These are phyloP conservation scores for Eremomyces bilateralis DNA, from an alignment of 495 filamentous ascomycete species.

Conservation along the genomic window DNA sequence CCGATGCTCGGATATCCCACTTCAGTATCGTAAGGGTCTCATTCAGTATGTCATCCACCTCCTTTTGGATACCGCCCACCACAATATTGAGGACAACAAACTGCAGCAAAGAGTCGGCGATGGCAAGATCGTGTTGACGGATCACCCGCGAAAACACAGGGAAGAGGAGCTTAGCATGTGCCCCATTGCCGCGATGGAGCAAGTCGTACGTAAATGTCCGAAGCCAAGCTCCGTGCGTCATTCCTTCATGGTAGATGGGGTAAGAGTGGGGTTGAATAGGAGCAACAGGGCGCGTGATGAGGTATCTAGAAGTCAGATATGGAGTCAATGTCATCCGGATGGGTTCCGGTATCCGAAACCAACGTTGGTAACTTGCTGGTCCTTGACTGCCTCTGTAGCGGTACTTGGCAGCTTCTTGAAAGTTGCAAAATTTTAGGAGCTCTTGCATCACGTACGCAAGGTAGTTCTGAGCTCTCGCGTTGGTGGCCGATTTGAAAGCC, in stretches of 20 bases:
- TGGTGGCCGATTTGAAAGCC: constrained; percentile 70
- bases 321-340: constrained; percentile 63
- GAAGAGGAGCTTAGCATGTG: constrained; percentile 54
- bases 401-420: constrained; percentile 35
- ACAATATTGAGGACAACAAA: constrained; percentile 64
- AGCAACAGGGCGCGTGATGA: constrained; percentile 31
- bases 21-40: constrained; percentile 52
- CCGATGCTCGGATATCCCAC: constrained; percentile 32
- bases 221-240: constrained; percentile 63
- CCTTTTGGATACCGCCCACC: constrained; percentile 39
- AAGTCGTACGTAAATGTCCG: constrained; percentile 60
- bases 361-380: constrained; percentile 40
- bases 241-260: constrained; percentile 45
- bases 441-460: constrained; percentile 88
- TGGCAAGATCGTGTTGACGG: constrained; percentile 58
- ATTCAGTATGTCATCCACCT: constrained; percentile 39
- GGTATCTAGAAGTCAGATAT: constrained; percentile 65
- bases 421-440: constrained; percentile 51
- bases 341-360: constrained; percentile 50
- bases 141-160: constrained; percentile 59
- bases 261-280: constrained; percentile 32
- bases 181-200: constrained; percentile 44
- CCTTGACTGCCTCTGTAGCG: constrained; percentile 29
- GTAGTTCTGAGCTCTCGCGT: constrained; percentile 71
- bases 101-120: constrained; percentile 68